Conservation (phyloP, 192 early-diverging fungal species). For the Entophlyctis luteolus region DNA sequence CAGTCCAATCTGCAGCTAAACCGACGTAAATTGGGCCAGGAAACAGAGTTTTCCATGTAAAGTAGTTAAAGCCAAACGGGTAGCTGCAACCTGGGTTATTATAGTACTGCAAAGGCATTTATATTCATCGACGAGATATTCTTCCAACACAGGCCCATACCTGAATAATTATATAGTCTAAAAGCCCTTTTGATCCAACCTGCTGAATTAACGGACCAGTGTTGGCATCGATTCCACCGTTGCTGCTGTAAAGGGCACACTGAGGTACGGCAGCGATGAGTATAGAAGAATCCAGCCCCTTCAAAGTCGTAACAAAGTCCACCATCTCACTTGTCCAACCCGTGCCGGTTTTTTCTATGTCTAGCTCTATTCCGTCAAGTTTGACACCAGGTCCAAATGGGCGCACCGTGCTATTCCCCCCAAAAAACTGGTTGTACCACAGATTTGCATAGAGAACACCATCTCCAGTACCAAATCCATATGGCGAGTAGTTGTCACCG, state of each 20-base stretch:
- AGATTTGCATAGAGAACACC: not conserved
- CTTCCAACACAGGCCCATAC: too few species aligned
- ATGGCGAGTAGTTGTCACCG: slow-evolving; percentile 2
- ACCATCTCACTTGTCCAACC: not conserved
- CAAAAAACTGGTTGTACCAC: not conserved
- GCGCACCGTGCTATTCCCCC: not conserved
- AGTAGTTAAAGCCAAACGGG: slow-evolving; percentile 13
- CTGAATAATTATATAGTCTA: slow-evolving; percentile 10
- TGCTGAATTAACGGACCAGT: not conserved
- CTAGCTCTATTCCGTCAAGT: slow-evolving; percentile 8
- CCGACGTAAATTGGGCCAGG: not conserved
- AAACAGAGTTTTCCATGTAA: not conserved
- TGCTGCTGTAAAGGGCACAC: slow-evolving; percentile 4
- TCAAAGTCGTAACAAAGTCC: not conserved
- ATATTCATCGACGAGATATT: not conserved
- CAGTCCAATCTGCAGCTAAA: slow-evolving; percentile 2
- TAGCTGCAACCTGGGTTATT: slow-evolving; percentile 10
- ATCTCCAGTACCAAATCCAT: not conserved
- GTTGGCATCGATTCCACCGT: not conserved
- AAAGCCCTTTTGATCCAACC: not conserved
- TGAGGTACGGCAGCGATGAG: not conserved
- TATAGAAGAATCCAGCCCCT: not conserved
- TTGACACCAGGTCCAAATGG: slow-evolving; percentile 8
- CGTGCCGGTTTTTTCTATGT: slow-evolving; percentile 3
- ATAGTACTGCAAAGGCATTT: not conserved